Evolutionary conservation across 2,329 filamentous ascomycete species (phyloP), one percentile per base, ranked within the genome.

Genomic region (Hypoxylon sp.): DNA sequence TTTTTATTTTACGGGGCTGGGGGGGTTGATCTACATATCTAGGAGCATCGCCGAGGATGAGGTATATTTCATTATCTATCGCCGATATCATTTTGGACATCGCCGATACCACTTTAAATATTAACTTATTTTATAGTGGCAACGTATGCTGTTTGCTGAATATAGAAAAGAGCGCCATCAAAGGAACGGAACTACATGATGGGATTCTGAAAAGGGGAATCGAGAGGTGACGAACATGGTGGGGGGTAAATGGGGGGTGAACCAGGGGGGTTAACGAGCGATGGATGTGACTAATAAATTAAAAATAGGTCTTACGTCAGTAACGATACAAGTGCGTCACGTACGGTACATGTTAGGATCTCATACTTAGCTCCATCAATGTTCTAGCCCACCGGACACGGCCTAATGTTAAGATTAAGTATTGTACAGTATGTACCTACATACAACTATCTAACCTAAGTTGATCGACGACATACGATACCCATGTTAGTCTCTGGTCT

Each of bases 231-330:
- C 17, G 5, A n/a, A 5, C 17, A 44, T 22, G 39, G n/a, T 11
- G 39, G 17, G 39, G 39, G 29, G 8, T 10, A 2, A 19, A 44
- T n/a, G 8, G 17, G n/a, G 39, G 14, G 33, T 37, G 33, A 14
- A 37, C 5, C 5, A 5, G 33, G 26, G 26, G 26, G 26, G 5
- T 26, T 26, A 26, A 26, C 26, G 26, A 6, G 29, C 6, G 29
- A 31, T 31, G 29, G 29, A 44, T 44, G 17, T 5, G 17, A 19
- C 39, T 44, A 44, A 44, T 22, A 44, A 22, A 44, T 44, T 44
- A 44, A 44, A 44, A 44, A 44, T 44, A 44, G 39, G 39, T 22
- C 39, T 44, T 44, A 44, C 39, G 39, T 44, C 39, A 44, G 39
- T 44, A 44, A 19, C 19, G 39, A 44, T 22, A 44, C 39, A 22